Percentiles rank a stretch among this genome's conserved stretches.
These are phyloP conservation scores for Iodosphaeria phyllophila DNA, from an alignment of 2,329 filamentous ascomycete species.

Conservation along the genomic window DNA sequence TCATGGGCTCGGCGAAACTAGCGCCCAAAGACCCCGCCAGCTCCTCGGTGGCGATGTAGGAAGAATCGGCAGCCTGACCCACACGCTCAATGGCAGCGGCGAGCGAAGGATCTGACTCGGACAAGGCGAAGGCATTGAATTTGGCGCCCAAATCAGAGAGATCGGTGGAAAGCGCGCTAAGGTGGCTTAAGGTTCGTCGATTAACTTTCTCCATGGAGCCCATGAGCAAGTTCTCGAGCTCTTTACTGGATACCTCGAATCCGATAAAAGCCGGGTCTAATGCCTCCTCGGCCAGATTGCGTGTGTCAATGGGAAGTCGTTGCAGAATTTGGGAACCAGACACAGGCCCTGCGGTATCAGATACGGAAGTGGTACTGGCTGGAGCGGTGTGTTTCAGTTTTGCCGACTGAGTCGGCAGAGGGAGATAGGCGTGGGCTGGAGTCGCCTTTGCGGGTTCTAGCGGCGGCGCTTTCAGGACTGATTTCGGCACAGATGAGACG, in stretches of 20 bases:
- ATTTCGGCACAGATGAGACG: constrained; percentile 80
- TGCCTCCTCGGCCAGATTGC: constrained; percentile 67
- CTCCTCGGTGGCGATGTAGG: constrained; percentile 90
- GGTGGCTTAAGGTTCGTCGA: constrained; percentile 66
- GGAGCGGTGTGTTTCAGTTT: constrained; percentile 50
- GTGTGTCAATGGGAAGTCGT: constrained; percentile 66
- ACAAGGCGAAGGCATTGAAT: constrained; percentile 92
- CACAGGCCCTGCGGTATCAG: constrained; percentile 17
- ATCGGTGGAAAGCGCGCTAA: constrained; percentile 70
- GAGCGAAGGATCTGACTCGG: constrained; percentile 74
- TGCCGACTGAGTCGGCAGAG: constrained; percentile 67
- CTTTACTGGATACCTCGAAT: constrained; percentile 81
- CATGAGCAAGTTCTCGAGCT: constrained; percentile 71
- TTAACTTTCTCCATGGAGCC: constrained; percentile 97
- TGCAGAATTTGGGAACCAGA: constrained; percentile 41
- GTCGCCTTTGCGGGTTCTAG: constrained; percentile 87
- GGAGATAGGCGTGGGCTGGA: constrained; percentile 70
- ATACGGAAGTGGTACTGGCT: constrained; percentile 13
- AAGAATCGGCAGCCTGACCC: constrained; percentile 86
- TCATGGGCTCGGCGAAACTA: constrained; percentile 92
- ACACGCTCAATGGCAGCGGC: constrained; percentile 86
- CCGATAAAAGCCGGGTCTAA: constrained; percentile 91
- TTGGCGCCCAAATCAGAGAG: constrained; percentile 86
- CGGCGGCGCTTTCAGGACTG: constrained; percentile 85
- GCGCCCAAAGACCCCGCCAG: constrained; percentile 75